phyloP scores from a whole-genome alignment of 225 moss, liverwort and hornwort species.

The Sphagnum tenellum region DNA sequence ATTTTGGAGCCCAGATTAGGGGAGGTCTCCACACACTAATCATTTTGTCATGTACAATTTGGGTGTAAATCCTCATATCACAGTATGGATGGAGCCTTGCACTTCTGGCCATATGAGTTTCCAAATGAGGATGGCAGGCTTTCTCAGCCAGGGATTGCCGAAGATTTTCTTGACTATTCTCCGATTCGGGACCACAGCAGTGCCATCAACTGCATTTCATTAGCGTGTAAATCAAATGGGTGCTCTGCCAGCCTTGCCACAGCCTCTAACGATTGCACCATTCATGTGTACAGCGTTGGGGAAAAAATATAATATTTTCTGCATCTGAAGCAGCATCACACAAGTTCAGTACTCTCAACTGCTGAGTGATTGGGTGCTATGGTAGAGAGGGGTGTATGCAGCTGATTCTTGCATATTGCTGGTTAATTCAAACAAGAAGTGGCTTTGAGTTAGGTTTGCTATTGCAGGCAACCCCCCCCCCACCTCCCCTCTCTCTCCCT shows the following conservation, averaged over 20 bases:
- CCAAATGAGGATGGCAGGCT: constrained; percentile 18
- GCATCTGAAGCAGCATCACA: too few relatives aligned
- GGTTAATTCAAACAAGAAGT: too few relatives aligned
- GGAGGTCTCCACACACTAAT: not conserved
- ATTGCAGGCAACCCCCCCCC: too few relatives aligned
- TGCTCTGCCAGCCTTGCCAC: constrained; percentile 65
- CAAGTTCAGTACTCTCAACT: too few relatives aligned
- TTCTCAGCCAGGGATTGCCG: constrained; percentile 23
- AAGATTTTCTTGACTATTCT: constrained; percentile 67
- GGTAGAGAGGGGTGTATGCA: too few relatives aligned
- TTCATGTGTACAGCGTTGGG: constrained; percentile 75
- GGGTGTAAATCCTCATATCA: not conserved
- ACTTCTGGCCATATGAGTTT: constrained; percentile 67
- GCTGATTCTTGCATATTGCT: too few relatives aligned
- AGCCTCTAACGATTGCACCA: constrained; percentile 71
- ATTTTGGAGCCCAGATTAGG: not conserved
- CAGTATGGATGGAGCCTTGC: constrained; percentile 78
- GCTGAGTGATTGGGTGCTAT: too few relatives aligned
- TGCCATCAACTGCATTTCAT: constrained; percentile 69
- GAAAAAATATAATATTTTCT: constrained; percentile 19
- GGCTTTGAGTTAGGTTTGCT: too few relatives aligned
- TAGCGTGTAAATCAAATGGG: constrained; percentile 45
- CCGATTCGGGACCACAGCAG: constrained; percentile 72
- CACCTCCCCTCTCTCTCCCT: too few relatives aligned
- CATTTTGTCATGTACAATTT: too few relatives aligned